Evolutionary conservation across 2,329 filamentous ascomycete species (phyloP).

Genomic region (Myriosclerotinia scirpicola): DNA sequence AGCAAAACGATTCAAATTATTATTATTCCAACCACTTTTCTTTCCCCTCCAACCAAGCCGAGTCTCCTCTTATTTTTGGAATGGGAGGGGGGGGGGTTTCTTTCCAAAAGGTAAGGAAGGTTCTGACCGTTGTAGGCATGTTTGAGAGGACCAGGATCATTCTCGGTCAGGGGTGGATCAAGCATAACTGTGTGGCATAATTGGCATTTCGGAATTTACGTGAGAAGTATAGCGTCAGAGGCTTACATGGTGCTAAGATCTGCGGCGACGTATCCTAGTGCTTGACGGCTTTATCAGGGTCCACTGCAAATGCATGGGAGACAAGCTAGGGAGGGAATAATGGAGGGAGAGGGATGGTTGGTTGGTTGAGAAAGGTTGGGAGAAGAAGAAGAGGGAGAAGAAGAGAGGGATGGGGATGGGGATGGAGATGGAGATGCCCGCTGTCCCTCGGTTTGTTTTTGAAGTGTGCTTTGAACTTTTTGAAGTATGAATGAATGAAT

Average conservation of each 20-base stretch:
- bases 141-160: slow-evolving; percentile 13
- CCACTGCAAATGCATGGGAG: slow-evolving; percentile 12
- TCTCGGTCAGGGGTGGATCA: slow-evolving; percentile 16
- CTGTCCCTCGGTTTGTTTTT: background rate
- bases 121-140: slow-evolving; percentile 11
- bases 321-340: no score
- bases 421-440: no score
- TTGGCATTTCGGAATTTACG: slow-evolving; percentile 13
- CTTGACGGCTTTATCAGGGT: slow-evolving; percentile 18
- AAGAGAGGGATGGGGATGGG: no score
- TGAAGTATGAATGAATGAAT: no score
- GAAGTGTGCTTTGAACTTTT: no score
- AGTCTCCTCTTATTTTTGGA: no score
- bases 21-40: background rate
- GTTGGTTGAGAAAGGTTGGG: no score
- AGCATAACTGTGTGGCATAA: slow-evolving; percentile 19
- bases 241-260: slow-evolving; percentile 12
- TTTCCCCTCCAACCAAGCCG: background rate
- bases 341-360: no score
- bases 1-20: background rate
- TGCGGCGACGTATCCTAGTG: slow-evolving; percentile 21
- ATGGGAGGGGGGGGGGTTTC: no score
- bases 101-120: background rate
- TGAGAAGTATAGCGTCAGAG: slow-evolving; percentile 14
- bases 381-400: no score